A percentile compares a stretch with the other conserved stretches of the same genome.
These are phyloP conservation scores for Lenzites betulinus DNA, from an alignment of 768 basidiomycete genomes.

Conservation along the genomic window DNA sequence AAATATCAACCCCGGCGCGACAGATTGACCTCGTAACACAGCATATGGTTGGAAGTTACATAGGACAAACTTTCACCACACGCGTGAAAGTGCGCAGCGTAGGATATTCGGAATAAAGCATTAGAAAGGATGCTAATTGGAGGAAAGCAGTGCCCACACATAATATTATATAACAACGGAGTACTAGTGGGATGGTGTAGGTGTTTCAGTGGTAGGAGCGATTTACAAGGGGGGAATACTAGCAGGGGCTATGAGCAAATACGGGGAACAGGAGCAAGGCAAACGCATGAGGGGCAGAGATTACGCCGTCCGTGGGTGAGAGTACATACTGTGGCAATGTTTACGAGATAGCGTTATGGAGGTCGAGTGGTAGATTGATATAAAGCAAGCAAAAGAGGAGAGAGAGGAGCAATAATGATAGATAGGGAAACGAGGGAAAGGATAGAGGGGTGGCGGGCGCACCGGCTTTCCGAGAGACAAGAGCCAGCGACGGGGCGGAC, in stretches of 20 bases:
- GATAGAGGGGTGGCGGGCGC: not conserved
- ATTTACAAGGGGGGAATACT: too few species aligned
- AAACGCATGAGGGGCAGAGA: not conserved
- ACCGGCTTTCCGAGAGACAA: not conserved
- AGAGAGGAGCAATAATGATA: conserved; percentile 2
- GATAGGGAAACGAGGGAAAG: not conserved
- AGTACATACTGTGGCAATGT: not conserved
- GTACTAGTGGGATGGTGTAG: too few species aligned
- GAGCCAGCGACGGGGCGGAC: not conserved
- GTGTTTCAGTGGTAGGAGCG: not conserved
- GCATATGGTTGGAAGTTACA: too few species aligned
- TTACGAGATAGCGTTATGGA: not conserved
- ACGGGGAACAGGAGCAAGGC: too few species aligned
- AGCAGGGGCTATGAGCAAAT: not conserved
- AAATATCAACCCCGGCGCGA: too few species aligned
- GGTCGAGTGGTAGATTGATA: not conserved
- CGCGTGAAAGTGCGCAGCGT: too few species aligned
- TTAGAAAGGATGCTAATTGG: too few species aligned
- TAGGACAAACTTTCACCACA: too few species aligned
- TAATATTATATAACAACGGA: not conserved
- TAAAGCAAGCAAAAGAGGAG: conserved; percentile 5
- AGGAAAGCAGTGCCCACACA: too few species aligned
- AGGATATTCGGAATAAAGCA: too few species aligned
- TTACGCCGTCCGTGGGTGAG: not conserved
- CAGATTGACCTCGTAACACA: too few species aligned